Base-by-base conservation (phyloP, 805 yeast species). In the Candida golubevii region DNA sequence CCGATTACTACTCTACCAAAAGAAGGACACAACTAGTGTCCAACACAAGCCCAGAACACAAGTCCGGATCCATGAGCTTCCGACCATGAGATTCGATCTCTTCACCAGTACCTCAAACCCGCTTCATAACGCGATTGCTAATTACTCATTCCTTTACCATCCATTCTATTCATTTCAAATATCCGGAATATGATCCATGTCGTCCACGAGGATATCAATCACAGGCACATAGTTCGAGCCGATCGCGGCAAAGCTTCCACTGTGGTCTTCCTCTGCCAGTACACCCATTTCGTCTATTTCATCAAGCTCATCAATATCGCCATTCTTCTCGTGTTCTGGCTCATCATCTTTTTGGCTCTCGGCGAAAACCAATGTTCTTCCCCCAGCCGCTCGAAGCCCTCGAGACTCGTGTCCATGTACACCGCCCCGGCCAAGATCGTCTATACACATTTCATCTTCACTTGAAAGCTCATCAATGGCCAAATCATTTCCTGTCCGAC, bases 141-240 rank as follows among this genome's bases (percentile, higher is more conserved):
- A 18, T 18, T 18, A 18, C 23, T 5, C 23, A 18, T 5, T 18
- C 23, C 23, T 18, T 18, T 3, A 18, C 23, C 23, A 18, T 5
- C 23, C 23, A 12, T 12, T 12, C 32, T 29, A 7, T 12, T 31
- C 23, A 30, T n/a, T 12, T 31, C 23, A 30, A 6, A 38, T 28
- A n/a, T 42, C 44, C 12, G 54, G 38, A 9, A 42, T 42, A 26
- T 46, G 38, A 35, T 67, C 74, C 35, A 56, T 53, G 33, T 67
- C 74, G 45, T 65, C 56, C 26, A 71, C 63, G 10, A 65, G 48
- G 7, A 71, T 69, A 27, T 71, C 76, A 6, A 73, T 67, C 26
- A 71, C 76, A 32, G 63, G 67, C 11, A 71, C 73, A 46, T 60
- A 65, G 53, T 69, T 44, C 12, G 48, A 35, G 7, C 51, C 48